Evolutionary conservation across 176 grass and related monocot species (phyloP).

Genomic region (Carex parvula): DNA sequence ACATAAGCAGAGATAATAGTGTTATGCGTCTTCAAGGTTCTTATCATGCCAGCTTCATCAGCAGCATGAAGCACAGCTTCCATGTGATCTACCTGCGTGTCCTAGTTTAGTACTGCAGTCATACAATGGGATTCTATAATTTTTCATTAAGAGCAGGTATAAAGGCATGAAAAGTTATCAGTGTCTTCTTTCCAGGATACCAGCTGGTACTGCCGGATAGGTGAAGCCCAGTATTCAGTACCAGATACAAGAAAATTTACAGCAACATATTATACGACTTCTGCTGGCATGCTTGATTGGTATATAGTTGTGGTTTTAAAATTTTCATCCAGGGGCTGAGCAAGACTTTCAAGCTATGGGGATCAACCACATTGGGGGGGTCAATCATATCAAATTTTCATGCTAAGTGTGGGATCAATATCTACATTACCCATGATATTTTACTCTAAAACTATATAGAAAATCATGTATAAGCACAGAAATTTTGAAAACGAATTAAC

Average conservation of each 20-base stretch:
- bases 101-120: conserved; percentile 1
- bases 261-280: neutral
- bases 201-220: neutral
- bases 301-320: neutral
- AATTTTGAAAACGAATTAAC: too few species aligned
- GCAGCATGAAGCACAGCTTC: conserved; percentile 44
- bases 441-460: too few species aligned
- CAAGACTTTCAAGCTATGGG: too few species aligned
- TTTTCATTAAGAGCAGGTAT: neutral
- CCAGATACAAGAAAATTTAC: neutral
- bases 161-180: neutral
- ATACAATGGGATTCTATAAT: neutral
- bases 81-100: conserved; percentile 57
- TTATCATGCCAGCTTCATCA: conserved; percentile 46
- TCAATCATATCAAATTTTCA: too few species aligned
- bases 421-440: too few species aligned
- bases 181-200: neutral
- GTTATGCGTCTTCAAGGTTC: conserved; percentile 62
- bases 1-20: conserved; percentile 66
- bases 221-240: neutral
- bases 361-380: too few species aligned
- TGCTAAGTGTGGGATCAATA: too few species aligned
- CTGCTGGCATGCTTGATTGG: neutral
- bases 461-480: too few species aligned
- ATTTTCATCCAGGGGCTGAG: too few species aligned